Evolutionary conservation across 2,329 filamentous ascomycete genomes (phyloP).

Genomic region (Macroventuria anomochaeta): DNA sequence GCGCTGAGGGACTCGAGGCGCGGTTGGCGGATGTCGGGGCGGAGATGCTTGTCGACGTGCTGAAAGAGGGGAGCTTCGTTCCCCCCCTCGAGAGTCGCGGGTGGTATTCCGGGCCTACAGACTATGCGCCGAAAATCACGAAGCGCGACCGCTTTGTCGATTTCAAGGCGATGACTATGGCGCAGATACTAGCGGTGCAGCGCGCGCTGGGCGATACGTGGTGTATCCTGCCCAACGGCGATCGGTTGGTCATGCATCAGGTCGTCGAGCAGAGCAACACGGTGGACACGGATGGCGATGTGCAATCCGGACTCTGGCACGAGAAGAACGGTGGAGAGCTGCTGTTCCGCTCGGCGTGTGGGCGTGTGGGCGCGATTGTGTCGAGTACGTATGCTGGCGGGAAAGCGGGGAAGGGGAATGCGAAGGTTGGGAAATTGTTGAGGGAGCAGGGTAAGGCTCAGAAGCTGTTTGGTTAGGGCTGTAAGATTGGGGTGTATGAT

Average conservation of each 20-base stretch:
- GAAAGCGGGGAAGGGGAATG: conserved; percentile 18
- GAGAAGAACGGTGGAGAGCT: neutral
- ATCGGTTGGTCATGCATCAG: conserved; percentile 38
- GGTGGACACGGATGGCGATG: neutral
- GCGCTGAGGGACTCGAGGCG: conserved; percentile 58
- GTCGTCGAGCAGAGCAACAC: conserved; percentile 1
- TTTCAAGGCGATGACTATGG: conserved; percentile 62
- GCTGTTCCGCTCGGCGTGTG: conserved; percentile 15
- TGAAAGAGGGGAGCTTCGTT: conserved; percentile 69
- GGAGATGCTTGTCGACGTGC: conserved; percentile 70
- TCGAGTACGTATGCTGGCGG: conserved; percentile 24
- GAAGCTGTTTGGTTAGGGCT: too few species aligned
- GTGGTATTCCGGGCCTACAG: conserved; percentile 33
- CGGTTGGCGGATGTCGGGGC: conserved; percentile 69
- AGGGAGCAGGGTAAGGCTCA: neutral
- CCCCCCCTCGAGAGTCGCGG: conserved; percentile 60
- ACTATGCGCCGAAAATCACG: conserved; percentile 75
- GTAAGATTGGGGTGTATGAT: too few species aligned
- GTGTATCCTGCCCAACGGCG: conserved; percentile 52
- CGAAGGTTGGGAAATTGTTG: conserved; percentile 6
- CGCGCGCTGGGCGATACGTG: conserved; percentile 72
- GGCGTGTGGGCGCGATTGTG: neutral
- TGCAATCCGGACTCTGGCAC: conserved; percentile 14
- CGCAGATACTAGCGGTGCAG: conserved; percentile 62
- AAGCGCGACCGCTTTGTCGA: conserved; percentile 68